Conservation (phyloP, 768 basidiomycete genomes). For the Kwoniella europaea region DNA sequence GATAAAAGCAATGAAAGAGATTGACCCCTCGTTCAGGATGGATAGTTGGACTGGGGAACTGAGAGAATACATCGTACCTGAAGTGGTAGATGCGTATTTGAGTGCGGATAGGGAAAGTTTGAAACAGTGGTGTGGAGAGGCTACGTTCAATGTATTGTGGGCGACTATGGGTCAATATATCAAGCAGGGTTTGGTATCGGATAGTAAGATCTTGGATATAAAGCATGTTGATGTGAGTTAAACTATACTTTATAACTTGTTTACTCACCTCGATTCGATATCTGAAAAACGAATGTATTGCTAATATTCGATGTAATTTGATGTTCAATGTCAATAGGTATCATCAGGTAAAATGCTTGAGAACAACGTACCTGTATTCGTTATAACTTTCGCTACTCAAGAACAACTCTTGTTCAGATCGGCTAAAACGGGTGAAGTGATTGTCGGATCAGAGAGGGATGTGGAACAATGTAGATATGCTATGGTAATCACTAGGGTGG, state of each 20-base stretch:
- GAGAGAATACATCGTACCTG: constrained; percentile 95
- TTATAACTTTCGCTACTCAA: constrained; percentile 90
- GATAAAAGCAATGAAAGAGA: constrained; percentile 77
- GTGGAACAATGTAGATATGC: constrained; percentile 94
- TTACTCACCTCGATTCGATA: background rate
- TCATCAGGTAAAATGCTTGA: constrained; percentile 81
- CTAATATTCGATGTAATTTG: no score
- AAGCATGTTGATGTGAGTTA: constrained; percentile 88
- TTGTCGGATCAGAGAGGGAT: constrained; percentile 82
- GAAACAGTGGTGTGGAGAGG: constrained; percentile 91
- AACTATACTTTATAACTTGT: background rate
- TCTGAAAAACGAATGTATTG: no score
- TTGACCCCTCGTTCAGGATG: constrained; percentile 85
- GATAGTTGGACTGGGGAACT: constrained; percentile 88
- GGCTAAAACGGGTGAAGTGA: constrained; percentile 81
- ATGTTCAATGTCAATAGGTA: background rate
- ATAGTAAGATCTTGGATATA: constrained; percentile 94
- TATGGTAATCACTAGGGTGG: constrained; percentile 84
- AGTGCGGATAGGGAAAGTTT: constrained; percentile 85
- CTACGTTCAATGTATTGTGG: constrained; percentile 97
- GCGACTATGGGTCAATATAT: constrained; percentile 96
- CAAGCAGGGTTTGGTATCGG: constrained; percentile 84
- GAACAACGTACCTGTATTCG: constrained; percentile 82
- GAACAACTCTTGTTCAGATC: constrained; percentile 91
- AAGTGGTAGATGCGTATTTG: constrained; percentile 94